Conservation (phyloP, 2,329 filamentous ascomycete genomes). For the Botrytis fragariae region DNA sequence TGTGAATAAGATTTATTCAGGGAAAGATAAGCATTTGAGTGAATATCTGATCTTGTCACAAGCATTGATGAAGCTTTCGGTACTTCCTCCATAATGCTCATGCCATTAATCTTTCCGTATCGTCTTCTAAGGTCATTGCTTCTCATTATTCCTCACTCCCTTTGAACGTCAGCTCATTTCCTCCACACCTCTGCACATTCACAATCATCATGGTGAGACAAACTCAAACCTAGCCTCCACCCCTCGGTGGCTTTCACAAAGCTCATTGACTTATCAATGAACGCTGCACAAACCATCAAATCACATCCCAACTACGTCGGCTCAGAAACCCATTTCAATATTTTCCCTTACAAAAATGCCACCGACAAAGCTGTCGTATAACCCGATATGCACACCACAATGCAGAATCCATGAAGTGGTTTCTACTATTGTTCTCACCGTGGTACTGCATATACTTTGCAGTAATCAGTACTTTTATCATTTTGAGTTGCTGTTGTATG, state of each 20-base stretch:
- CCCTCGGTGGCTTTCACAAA: conserved; percentile 1
- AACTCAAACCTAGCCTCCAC: not conserved
- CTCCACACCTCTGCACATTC: not conserved
- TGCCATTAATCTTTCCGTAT: not conserved
- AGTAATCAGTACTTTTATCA: conserved; percentile 8
- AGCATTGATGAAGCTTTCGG: conserved; percentile 1
- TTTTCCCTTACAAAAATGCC: not conserved
- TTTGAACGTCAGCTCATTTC: not conserved
- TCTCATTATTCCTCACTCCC: not conserved
- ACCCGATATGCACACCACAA: conserved; percentile 17
- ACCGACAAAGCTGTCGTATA: conserved; percentile 16
- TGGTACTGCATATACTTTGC: conserved; percentile 11
- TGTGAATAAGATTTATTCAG: not conserved
- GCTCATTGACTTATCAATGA: not conserved
- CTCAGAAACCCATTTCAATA: conserved; percentile 12
- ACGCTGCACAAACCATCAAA: not conserved
- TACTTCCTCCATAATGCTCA: not conserved
- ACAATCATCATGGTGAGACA: not conserved
- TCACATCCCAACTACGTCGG: not conserved
- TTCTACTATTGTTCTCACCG: conserved; percentile 13
- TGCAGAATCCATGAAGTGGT: conserved; percentile 5
- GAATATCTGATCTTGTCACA: not conserved
- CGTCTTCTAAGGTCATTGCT: not conserved
- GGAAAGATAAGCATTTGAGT: not conserved
- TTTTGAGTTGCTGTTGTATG: not conserved